These are phyloP conservation scores for Oryza glaberrima DNA, from an alignment of 176 grass and related monocot species.

Conservation along the genomic window DNA sequence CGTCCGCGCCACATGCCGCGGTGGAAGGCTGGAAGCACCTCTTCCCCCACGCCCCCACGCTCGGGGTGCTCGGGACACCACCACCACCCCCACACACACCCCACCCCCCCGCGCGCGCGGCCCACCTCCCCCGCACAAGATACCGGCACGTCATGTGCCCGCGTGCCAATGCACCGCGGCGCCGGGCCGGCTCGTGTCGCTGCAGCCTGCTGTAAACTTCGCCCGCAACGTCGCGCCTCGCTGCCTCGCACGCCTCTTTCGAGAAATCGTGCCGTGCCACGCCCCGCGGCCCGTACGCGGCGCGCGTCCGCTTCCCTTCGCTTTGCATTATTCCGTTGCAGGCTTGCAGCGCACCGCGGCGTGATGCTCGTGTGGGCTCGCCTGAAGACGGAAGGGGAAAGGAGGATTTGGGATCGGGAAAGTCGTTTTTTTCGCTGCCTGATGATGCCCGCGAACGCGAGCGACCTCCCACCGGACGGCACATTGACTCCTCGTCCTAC, in stretches of 20 bases:
- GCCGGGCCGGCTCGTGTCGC: background rate
- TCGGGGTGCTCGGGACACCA: background rate
- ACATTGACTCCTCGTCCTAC: background rate
- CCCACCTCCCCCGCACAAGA: background rate
- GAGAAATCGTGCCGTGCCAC: background rate
- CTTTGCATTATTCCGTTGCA: background rate
- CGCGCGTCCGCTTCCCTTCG: background rate
- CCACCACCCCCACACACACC: too few species aligned
- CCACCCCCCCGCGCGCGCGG: background rate
- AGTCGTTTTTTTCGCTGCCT: background rate
- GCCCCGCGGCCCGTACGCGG: background rate
- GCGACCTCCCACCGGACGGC: constrained; percentile 31
- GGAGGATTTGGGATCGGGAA: background rate
- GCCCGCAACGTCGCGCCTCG: background rate
- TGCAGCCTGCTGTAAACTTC: background rate
- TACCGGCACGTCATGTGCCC: constrained; percentile 28
- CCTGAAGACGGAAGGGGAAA: background rate
- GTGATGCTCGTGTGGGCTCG: background rate
- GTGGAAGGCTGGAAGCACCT: constrained; percentile 22
- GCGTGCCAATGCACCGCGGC: background rate
- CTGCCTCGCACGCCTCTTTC: background rate
- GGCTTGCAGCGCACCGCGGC: background rate
- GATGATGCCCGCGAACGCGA: background rate
- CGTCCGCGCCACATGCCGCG: constrained; percentile 27
- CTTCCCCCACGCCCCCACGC: background rate